phyloP scores from a whole-genome alignment of 352 stramenopile genomes.

The Phytophthora ohioensis region DNA sequence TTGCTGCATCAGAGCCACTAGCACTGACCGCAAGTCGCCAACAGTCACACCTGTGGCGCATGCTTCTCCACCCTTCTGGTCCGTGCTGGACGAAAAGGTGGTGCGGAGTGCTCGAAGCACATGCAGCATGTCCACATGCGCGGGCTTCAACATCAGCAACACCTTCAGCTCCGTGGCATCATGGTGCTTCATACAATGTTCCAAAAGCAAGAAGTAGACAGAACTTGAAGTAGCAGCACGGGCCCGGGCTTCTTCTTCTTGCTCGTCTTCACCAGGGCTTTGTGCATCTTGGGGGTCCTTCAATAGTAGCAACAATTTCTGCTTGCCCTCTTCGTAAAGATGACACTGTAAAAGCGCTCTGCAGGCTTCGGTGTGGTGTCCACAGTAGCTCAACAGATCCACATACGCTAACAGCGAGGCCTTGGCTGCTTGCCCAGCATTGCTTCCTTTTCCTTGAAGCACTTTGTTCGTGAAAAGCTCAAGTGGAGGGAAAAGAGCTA shows the following conservation, averaged over 20 bases:
- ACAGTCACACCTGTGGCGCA: constrained; percentile 47
- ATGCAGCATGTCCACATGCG: constrained; percentile 63
- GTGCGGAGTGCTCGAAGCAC: constrained; percentile 61
- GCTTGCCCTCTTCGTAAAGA: constrained; percentile 71
- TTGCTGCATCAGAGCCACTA: constrained; percentile 55
- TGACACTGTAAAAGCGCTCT: constrained; percentile 66
- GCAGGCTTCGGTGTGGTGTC: constrained; percentile 61
- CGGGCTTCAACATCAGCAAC: constrained; percentile 63
- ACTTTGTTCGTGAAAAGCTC: constrained; percentile 56
- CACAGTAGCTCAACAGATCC: constrained; percentile 62
- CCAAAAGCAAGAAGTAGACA: constrained; percentile 76
- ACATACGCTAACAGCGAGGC: constrained; percentile 70
- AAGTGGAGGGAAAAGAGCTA: constrained; percentile 69
- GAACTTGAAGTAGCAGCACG: constrained; percentile 30
- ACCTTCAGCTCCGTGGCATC: constrained; percentile 52
- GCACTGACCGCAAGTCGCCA: constrained; percentile 53
- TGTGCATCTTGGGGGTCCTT: constrained; percentile 30
- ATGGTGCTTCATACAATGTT: constrained; percentile 67
- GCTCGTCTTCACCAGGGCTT: constrained; percentile 21
- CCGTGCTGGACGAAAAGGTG: constrained; percentile 25
- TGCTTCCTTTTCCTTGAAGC: constrained; percentile 24
- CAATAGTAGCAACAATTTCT: constrained; percentile 42
- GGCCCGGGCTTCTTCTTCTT: constrained; percentile 16
- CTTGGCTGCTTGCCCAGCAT: constrained; percentile 25
- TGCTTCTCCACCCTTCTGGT: constrained; percentile 10